Percentiles rank a stretch among this genome's conserved stretches.
Conservation (phyloP, 108 stramenopile species). For the Craspedostauros australis region DNA sequence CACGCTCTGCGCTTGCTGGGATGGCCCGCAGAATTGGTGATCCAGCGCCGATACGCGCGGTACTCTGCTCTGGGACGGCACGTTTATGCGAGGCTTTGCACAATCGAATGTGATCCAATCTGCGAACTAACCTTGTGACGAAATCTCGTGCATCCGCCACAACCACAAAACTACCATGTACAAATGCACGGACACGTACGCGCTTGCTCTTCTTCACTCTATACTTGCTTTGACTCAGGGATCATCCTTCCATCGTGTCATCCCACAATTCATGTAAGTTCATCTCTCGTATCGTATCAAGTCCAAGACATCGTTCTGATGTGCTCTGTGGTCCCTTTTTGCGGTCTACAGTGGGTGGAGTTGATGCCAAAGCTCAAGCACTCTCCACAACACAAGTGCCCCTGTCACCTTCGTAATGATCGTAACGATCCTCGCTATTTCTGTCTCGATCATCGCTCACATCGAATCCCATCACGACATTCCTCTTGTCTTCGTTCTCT, state of each 20-base stretch:
- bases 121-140: background rate
- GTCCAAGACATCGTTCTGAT: background rate
- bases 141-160: background rate
- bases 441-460: background rate
- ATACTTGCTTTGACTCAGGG: background rate
- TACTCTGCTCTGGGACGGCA: no score
- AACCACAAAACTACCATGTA: no score
- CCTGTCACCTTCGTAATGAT: background rate
- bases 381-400: background rate
- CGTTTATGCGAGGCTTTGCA: no score
- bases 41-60: no score
- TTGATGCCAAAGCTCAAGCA: slow-evolving; percentile 28
- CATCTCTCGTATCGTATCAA: background rate
- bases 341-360: background rate
- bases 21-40: no score
- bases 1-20: no score
- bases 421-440: background rate
- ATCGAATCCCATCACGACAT: no score
- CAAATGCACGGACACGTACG: no score
- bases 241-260: slow-evolving; percentile 13
- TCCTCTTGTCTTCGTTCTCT: no score
- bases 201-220: background rate
- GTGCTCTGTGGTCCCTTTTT: background rate
- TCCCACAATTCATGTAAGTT: background rate
- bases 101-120: background rate